Conservation (phyloP, 2,329 filamentous ascomycete genomes). For the Massarina eburnea region DNA sequence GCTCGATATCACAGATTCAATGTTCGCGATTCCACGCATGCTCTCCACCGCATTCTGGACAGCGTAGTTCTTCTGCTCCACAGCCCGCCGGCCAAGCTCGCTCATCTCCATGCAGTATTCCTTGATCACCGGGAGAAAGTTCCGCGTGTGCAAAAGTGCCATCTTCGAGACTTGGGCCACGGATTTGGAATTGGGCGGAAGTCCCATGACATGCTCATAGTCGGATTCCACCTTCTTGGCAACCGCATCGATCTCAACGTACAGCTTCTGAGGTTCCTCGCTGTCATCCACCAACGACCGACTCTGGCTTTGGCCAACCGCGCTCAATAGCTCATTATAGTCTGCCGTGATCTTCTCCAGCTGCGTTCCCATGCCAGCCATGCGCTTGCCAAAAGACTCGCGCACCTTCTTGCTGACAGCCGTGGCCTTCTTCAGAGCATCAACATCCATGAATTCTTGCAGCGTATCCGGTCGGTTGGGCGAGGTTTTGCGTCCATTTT, state of each 20-base stretch:
- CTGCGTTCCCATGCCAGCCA: conserved; percentile 45
- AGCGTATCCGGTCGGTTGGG: conserved; percentile 26
- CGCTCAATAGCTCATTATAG: conserved; percentile 48
- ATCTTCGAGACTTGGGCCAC: conserved; percentile 64
- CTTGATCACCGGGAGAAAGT: conserved; percentile 62
- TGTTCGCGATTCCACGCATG: conserved; percentile 79
- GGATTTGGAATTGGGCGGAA: conserved; percentile 67
- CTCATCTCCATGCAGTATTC: conserved; percentile 61
- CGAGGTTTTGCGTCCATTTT: conserved; percentile 25
- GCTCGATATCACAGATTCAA: conserved; percentile 73
- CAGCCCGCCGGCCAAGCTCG: conserved; percentile 53
- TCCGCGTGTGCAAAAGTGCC: conserved; percentile 64
- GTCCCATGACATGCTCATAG: conserved; percentile 73
- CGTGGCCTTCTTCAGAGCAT: conserved; percentile 72
- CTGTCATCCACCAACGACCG: conserved; percentile 60
- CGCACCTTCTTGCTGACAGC: conserved; percentile 65
- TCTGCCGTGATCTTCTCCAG: conserved; percentile 46
- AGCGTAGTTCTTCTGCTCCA: conserved; percentile 67
- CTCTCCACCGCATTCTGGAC: conserved; percentile 67
- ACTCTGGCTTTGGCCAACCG: conserved; percentile 48
- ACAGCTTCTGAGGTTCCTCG: conserved; percentile 67
- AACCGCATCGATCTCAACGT: conserved; percentile 84
- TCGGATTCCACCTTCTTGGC: conserved; percentile 86
- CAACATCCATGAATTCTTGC: conserved; percentile 68
- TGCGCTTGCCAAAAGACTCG: conserved; percentile 62